Conservation (phyloP, 192 early-diverging fungal species). For the Backusella tarrabulga region DNA sequence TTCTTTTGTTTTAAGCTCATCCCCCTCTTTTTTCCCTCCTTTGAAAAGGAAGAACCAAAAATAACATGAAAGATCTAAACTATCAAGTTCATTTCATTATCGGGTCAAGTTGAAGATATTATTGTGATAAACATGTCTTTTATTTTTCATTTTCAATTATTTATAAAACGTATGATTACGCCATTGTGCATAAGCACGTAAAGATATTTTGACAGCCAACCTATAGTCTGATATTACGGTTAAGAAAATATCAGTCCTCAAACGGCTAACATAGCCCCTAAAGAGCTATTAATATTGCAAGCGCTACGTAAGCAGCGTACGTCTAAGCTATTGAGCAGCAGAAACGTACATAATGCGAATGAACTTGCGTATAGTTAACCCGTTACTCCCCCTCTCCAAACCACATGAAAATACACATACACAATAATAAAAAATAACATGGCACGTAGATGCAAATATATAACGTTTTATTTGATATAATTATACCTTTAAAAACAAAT, state of each 20-base stretch:
- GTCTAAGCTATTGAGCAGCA: slow-evolving; percentile 10
- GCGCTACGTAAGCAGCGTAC: slow-evolving; percentile 15
- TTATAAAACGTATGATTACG: neutral
- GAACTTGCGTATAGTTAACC: slow-evolving; percentile 8
- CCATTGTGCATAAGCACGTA: neutral
- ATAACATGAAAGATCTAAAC: neutral
- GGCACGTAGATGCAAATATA: neutral
- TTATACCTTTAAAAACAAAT: neutral
- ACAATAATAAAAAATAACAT: neutral
- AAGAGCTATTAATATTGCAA: slow-evolving; percentile 9
- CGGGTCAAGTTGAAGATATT: neutral
- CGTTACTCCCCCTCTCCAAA: neutral
- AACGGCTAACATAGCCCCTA: neutral
- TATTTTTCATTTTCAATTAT: slow-evolving; percentile 7
- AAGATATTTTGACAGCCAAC: slow-evolving; percentile 15
- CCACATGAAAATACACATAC: neutral
- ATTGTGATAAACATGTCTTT: neutral
- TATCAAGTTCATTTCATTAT: neutral
- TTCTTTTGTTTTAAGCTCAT: neutral
- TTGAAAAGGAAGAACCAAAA: neutral
- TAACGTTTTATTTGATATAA: neutral
- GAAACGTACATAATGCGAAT: slow-evolving; percentile 12
- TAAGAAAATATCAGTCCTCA: slow-evolving; percentile 12
- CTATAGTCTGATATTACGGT: slow-evolving; percentile 12
- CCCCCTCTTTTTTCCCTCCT: neutral